Evolutionary conservation across 2,329 filamentous ascomycete genomes (phyloP).

Genomic region (Diaporthe amygdali): DNA sequence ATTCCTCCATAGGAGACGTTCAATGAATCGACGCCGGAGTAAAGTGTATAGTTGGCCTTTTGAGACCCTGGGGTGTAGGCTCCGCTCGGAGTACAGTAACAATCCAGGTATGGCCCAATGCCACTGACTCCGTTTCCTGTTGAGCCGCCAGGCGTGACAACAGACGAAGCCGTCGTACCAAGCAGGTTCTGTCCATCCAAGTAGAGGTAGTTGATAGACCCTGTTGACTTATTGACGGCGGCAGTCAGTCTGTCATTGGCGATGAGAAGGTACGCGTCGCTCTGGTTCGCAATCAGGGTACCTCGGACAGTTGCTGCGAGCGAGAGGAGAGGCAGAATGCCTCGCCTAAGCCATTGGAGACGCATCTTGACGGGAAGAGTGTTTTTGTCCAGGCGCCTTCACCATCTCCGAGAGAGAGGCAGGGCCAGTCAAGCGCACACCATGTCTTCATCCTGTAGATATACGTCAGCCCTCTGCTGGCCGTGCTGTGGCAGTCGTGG

Average conservation of each 20-base stretch:
- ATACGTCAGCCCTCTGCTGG: background rate
- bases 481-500: background rate
- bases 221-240: conserved; percentile 23
- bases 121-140: conserved; percentile 18
- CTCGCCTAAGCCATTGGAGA: background rate
- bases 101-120: conserved; percentile 46
- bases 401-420: background rate
- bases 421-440: background rate
- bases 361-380: conserved; percentile 10
- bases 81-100: conserved; percentile 64
- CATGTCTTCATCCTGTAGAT: background rate
- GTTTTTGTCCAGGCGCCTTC: background rate
- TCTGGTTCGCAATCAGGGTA: conserved; percentile 24
- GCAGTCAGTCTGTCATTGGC: conserved; percentile 25
- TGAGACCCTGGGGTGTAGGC: conserved; percentile 61
- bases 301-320: conserved; percentile 3
- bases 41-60: conserved; percentile 54
- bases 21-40: conserved; percentile 54
- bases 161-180: background rate
- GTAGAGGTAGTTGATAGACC: conserved; percentile 16
- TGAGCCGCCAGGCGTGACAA: conserved; percentile 23
- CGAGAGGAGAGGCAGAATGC: background rate
- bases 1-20: conserved; percentile 62
- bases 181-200: conserved; percentile 26
- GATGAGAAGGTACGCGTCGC: conserved; percentile 22